A percentile compares a stretch with the other conserved stretches of the same genome.
These are phyloP conservation scores for Pseudogymnoascus sp. DNA, from an alignment of 2,329 filamentous ascomycete species.

Conservation along the genomic window DNA sequence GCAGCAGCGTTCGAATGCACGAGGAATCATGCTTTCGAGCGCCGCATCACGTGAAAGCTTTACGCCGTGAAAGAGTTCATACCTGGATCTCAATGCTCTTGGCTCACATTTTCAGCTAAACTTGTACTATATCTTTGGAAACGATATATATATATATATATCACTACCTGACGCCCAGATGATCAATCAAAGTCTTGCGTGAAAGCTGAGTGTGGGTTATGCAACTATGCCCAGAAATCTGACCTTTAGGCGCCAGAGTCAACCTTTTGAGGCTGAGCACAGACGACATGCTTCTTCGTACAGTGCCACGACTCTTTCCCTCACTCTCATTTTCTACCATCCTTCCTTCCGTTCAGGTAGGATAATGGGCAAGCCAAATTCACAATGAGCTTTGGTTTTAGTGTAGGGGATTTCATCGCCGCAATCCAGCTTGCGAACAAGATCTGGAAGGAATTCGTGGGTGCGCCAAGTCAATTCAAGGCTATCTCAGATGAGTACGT, in stretches of 20 bases:
- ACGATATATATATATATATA: background rate
- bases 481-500: slow-evolving; percentile 11
- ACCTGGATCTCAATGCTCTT: background rate
- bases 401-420: background rate
- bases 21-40: background rate
- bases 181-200: background rate
- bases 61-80: background rate
- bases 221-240: background rate
- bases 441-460: background rate
- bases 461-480: slow-evolving; percentile 6
- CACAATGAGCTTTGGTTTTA: slow-evolving; percentile 9
- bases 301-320: background rate
- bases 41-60: background rate
- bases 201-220: background rate
- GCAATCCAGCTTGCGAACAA: slow-evolving; percentile 1
- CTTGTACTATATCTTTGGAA: background rate
- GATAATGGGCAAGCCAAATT: background rate
- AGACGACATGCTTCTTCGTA: background rate
- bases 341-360: background rate
- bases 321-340: background rate
- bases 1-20: too few relatives aligned
- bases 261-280: background rate
- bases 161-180: background rate
- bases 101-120: background rate
- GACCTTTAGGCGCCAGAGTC: background rate